Conservation (phyloP, 176 grass and related monocot species). For the Eragrostis curvula region DNA sequence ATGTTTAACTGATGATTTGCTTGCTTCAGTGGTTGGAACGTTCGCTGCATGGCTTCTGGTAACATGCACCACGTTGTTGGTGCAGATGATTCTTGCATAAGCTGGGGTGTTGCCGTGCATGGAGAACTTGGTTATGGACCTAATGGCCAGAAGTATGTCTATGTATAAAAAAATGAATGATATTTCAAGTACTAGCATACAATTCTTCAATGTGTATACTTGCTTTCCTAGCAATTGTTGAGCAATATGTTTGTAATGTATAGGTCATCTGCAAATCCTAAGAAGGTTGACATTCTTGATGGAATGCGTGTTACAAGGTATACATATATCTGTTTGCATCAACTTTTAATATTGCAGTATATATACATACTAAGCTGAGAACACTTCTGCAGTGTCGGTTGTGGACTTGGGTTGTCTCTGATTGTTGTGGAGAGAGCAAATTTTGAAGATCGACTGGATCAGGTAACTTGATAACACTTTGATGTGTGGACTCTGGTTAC, state of each 20-base stretch:
- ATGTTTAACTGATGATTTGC: constrained; percentile 44
- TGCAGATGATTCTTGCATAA: constrained; percentile 97
- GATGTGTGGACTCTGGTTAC: constrained; percentile 9
- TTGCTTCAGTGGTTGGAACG: constrained; percentile 90
- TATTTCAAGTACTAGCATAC: constrained; percentile 14
- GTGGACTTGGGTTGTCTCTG: constrained; percentile 74
- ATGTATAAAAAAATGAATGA: constrained; percentile 12
- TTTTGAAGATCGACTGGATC: constrained; percentile 65
- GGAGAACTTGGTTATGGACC: constrained; percentile 97
- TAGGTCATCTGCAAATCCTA: constrained; percentile 99
- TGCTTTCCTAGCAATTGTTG: not conserved
- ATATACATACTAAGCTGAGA: constrained; percentile 36
- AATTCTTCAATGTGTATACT: not conserved
- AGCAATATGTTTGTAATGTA: constrained; percentile 28
- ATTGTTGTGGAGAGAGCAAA: constrained; percentile 88
- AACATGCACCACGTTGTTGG: constrained; percentile 97
- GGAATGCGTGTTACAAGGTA: constrained; percentile 87
- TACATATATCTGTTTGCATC: not conserved
- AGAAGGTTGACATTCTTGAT: constrained; percentile 94
- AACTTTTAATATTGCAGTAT: constrained; percentile 8
- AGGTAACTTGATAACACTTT: constrained; percentile 55
- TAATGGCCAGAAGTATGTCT: constrained; percentile 82
- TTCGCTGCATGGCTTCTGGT: constrained; percentile 98
- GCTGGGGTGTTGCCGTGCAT: constrained; percentile 74
- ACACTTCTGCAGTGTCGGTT: constrained; percentile 76